phyloP scores from a whole-genome alignment of 441 rosid species.

The Populus tomentosa region DNA sequence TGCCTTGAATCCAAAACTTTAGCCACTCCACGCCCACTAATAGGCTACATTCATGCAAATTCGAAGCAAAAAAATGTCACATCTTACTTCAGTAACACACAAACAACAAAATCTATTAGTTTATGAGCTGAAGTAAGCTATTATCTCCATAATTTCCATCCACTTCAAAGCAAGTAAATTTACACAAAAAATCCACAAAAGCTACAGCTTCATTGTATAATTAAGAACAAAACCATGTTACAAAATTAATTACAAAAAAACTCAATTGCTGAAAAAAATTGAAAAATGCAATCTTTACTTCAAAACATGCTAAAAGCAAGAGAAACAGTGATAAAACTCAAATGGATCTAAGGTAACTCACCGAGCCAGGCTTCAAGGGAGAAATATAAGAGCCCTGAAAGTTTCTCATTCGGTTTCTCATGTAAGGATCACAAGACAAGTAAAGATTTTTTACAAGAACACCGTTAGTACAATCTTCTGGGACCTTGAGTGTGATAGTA shows the following conservation, averaged over 20 bases:
- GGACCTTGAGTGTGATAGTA: constrained; percentile 28
- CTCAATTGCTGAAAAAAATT: not conserved
- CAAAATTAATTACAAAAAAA: not conserved
- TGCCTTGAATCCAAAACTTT: constrained; percentile 65
- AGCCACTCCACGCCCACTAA: constrained; percentile 59
- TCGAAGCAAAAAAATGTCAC: not conserved
- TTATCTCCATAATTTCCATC: not conserved
- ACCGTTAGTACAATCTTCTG: constrained; percentile 17
- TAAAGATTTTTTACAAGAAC: constrained; percentile 45
- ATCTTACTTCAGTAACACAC: not conserved
- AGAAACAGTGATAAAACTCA: not conserved
- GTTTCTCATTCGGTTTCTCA: constrained; percentile 31
- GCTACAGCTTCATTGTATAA: not conserved
- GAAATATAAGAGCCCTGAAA: not conserved
- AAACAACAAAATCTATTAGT: not conserved
- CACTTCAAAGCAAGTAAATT: not conserved
- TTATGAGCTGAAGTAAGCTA: not conserved
- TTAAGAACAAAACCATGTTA: not conserved
- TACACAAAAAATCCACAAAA: not conserved
- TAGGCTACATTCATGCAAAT: constrained; percentile 26
- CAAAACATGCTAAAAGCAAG: not conserved
- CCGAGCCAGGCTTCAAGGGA: constrained; percentile 15
- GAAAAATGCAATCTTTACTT: not conserved
- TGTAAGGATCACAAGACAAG: constrained; percentile 49
- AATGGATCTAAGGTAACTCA: not conserved